Evolutionary conservation across 2,329 filamentous ascomycete species (phyloP).

Genomic region (Cadophora gregata): DNA sequence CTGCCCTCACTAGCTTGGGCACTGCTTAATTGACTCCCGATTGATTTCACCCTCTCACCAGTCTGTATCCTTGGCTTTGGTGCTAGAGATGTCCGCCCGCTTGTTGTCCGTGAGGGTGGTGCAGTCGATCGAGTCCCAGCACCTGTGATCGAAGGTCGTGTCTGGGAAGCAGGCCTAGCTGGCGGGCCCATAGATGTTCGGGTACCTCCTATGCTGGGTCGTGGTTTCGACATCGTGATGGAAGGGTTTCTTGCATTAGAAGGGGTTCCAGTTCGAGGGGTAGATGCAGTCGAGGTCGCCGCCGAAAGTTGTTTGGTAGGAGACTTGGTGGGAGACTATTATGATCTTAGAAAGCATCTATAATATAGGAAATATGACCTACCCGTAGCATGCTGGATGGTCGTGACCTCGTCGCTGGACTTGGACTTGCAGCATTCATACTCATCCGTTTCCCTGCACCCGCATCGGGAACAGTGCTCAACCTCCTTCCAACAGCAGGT

Average conservation of each 20-base stretch:
- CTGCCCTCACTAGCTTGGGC: conserved; percentile 40
- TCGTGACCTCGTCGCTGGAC: conserved; percentile 65
- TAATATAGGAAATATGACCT: conserved; percentile 41
- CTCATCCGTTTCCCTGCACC: conserved; percentile 67
- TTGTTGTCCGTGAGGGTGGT: conserved; percentile 31
- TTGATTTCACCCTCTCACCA: conserved; percentile 42
- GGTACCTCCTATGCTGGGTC: conserved; percentile 59
- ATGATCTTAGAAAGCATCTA: not conserved
- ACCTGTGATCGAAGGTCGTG: conserved; percentile 48
- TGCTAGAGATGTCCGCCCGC: conserved; percentile 37
- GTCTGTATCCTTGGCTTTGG: conserved; percentile 40
- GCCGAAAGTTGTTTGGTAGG: conserved; percentile 75
- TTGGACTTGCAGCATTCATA: conserved; percentile 74
- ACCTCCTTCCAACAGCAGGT: conserved; percentile 45
- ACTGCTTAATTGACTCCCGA: conserved; percentile 42
- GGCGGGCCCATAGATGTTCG: conserved; percentile 75
- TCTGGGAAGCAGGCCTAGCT: conserved; percentile 41
- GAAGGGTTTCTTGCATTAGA: conserved; percentile 56
- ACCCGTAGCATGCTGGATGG: conserved; percentile 64
- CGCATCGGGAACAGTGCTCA: conserved; percentile 57
- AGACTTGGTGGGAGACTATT: conserved; percentile 77
- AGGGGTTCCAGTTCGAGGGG: conserved; percentile 69
- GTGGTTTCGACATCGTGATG: conserved; percentile 52
- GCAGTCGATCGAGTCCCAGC: conserved; percentile 41
- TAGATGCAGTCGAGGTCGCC: conserved; percentile 58